Conservation (phyloP, 345 rosid species). For the Capsella bursapastoris region DNA sequence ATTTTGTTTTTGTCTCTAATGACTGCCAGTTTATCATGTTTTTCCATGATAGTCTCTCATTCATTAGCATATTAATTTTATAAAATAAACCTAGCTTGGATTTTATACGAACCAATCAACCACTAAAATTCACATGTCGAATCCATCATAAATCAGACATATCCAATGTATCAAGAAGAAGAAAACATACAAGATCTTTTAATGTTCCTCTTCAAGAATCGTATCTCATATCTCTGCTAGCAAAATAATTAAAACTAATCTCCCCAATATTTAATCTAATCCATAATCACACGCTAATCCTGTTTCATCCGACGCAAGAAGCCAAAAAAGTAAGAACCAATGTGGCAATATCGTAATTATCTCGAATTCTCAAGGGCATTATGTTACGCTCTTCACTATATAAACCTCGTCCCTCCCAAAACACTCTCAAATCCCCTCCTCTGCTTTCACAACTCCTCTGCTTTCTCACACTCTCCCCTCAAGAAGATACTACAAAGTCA, state of each 20-base stretch:
- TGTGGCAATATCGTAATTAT: constrained; percentile 48
- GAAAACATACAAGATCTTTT: constrained; percentile 43
- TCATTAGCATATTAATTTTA: constrained; percentile 19
- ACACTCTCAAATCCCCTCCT: constrained; percentile 43
- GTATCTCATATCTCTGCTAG: constrained; percentile 12
- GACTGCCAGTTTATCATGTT: background rate
- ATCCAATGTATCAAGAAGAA: constrained; percentile 43
- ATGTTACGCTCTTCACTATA: constrained; percentile 40
- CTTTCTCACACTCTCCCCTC: background rate
- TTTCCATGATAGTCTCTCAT: background rate
- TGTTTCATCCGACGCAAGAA: constrained; percentile 11
- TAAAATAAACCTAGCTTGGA: background rate
- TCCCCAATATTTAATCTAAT: constrained; percentile 25
- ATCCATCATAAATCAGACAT: constrained; percentile 34
- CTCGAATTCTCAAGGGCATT: constrained; percentile 33
- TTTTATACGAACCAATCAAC: constrained; percentile 28
- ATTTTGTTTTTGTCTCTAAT: background rate
- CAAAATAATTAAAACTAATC: constrained; percentile 17
- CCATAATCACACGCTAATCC: constrained; percentile 18
- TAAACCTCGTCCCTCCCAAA: constrained; percentile 33
- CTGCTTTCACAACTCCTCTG: constrained; percentile 15
- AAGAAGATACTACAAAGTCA: background rate
- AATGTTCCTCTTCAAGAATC: constrained; percentile 24
- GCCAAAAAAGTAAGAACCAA: constrained; percentile 37
- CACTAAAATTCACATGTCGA: constrained; percentile 39